phyloP scores from a whole-genome alignment of 176 grass and related monocot genomes.

The Bromus sterilis region DNA sequence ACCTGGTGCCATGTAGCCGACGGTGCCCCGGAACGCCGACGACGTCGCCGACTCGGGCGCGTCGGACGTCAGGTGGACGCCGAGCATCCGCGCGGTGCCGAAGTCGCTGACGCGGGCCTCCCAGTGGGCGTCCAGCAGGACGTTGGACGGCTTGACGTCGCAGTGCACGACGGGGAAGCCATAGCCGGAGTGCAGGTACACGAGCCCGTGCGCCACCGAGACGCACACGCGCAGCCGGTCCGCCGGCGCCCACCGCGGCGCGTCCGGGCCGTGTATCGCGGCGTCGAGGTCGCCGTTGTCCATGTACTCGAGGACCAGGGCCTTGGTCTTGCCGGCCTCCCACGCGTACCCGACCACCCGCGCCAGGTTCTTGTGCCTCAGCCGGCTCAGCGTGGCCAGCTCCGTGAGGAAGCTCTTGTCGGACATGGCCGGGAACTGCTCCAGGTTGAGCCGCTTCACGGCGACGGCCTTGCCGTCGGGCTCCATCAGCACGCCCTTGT shows the following conservation, averaged over 20 bases:
- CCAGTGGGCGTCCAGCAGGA: conserved; percentile 64
- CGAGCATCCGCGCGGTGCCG: conserved; percentile 72
- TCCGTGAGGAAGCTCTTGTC: conserved; percentile 80
- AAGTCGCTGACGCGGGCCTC: conserved; percentile 75
- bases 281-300: conserved; percentile 79
- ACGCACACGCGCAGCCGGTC: conserved; percentile 60
- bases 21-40: conserved; percentile 73
- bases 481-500: conserved; percentile 49
- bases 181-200: conserved; percentile 75
- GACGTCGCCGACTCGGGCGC: conserved; percentile 40
- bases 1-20: conserved; percentile 97
- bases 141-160: conserved; percentile 91
- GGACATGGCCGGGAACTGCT: conserved; percentile 70
- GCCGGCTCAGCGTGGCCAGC: conserved; percentile 44
- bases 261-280: conserved; percentile 31
- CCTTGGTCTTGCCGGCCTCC: conserved; percentile 67
- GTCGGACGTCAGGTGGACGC: conserved; percentile 44
- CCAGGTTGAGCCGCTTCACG: conserved; percentile 81
- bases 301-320: conserved; percentile 78
- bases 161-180: conserved; percentile 81
- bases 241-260: conserved; percentile 32
- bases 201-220: conserved; percentile 66
- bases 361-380: conserved; percentile 80
- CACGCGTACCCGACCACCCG: conserved; percentile 82
- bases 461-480: conserved; percentile 36